phyloP scores from a whole-genome alignment of 169 alveolate species.

The Plasmodium gallinaceum region DNA sequence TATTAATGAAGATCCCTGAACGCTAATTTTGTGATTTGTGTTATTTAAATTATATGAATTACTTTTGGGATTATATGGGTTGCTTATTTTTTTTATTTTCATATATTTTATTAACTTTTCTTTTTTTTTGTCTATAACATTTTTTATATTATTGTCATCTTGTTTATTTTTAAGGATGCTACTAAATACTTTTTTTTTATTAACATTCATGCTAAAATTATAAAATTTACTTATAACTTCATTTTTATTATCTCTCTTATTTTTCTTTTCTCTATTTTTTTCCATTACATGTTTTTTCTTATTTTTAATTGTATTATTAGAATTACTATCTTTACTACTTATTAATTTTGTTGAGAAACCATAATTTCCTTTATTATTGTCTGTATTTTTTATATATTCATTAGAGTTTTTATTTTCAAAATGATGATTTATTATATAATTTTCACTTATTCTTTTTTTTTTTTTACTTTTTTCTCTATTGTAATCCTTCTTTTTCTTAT shows the following conservation, averaged over 20 bases:
- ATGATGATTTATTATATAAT: not conserved
- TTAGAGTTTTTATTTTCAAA: not conserved
- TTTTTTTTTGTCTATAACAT: constrained; percentile 17
- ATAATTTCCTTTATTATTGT: not conserved
- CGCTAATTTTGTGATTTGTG: not conserved
- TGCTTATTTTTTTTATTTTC: not conserved
- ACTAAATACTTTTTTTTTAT: constrained; percentile 26
- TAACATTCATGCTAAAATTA: constrained; percentile 30
- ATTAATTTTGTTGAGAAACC: not conserved
- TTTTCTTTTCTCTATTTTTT: constrained; percentile 11
- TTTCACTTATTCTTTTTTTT: not conserved
- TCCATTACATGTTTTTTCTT: not conserved
- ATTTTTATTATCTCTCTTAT: not conserved
- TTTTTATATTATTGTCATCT: constrained; percentile 1
- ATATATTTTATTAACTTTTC: constrained; percentile 23
- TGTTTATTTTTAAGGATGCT: constrained; percentile 8
- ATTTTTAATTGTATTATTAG: not conserved
- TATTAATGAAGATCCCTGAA: not conserved
- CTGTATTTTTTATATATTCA: constrained; percentile 6
- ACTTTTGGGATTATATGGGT: not conserved
- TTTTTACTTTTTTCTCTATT: not conserved
- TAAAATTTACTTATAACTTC: constrained; percentile 8
- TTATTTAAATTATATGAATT: constrained; percentile 9
- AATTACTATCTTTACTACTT: constrained; percentile 3
- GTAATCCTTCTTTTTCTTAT: not conserved